Percentiles rank a stretch among this genome's conserved stretches.
Evolutionary conservation across 2,329 filamentous ascomycete genomes (phyloP).

Genomic region (Dryadomyces quercivorus): DNA sequence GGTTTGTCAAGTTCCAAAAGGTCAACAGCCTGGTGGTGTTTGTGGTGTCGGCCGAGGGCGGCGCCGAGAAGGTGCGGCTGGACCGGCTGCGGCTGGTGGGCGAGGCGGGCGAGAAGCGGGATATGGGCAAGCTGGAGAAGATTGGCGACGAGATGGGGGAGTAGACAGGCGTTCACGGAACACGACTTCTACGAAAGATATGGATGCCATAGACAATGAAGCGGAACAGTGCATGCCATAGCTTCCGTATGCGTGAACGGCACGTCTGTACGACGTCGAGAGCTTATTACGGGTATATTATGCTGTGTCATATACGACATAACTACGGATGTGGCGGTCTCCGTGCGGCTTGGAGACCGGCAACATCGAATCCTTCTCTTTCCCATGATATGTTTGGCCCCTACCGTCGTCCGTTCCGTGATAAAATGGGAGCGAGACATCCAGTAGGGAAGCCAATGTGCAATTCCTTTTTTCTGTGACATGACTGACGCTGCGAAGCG

Average conservation of each 20-base stretch:
- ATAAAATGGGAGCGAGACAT: slow-evolving; percentile 18
- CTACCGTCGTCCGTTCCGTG: slow-evolving; percentile 17
- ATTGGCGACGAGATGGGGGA: slow-evolving; percentile 63
- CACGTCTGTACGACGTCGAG: too few species aligned
- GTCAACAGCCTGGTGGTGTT: slow-evolving; percentile 80
- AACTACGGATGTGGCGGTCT: slow-evolving; percentile 7
- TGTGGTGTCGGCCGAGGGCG: slow-evolving; percentile 72
- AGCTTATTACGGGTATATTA: too few species aligned
- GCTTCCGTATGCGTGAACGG: too few species aligned
- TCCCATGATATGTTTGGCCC: slow-evolving; percentile 25
- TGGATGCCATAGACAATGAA: not conserved
- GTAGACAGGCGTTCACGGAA: slow-evolving; percentile 16
- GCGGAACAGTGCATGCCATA: not conserved
- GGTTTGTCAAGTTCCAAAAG: slow-evolving; percentile 97
- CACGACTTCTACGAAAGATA: not conserved
- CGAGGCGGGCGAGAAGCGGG: slow-evolving; percentile 80
- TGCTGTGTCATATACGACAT: too few species aligned
- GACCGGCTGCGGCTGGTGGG: slow-evolving; percentile 73
- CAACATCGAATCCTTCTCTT: not conserved
- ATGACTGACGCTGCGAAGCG: slow-evolving; percentile 61
- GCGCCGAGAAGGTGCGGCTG: slow-evolving; percentile 74
- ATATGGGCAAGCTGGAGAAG: slow-evolving; percentile 93
- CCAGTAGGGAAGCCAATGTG: slow-evolving; percentile 46
- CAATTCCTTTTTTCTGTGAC: slow-evolving; percentile 75
- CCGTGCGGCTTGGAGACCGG: slow-evolving; percentile 8